Conservation (phyloP, 306 rosid genomes). For the Acacia acuminata region DNA sequence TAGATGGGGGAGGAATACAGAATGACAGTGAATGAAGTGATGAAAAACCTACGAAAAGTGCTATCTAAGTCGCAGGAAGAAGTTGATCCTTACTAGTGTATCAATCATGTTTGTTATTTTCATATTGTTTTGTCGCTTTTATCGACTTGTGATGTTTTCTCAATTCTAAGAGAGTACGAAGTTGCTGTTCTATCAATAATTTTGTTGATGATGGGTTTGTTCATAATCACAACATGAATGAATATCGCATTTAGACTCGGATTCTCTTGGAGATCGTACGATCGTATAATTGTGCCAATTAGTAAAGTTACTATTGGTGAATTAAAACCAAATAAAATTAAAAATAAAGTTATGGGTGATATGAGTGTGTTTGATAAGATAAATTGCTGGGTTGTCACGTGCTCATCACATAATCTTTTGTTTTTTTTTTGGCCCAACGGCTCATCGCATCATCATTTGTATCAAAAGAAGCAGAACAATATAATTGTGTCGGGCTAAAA, state of each 20-base stretch:
- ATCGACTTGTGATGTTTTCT: background rate
- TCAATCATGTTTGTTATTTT: background rate
- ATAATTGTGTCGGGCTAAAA: no score
- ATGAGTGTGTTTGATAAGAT: no score
- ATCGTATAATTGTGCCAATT: no score
- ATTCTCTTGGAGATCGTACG: background rate
- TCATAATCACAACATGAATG: no score
- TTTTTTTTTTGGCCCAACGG: no score
- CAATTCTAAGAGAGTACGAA: background rate
- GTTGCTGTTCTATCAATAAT: background rate
- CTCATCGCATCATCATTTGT: no score
- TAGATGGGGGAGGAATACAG: conserved; percentile 31
- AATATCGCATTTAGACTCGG: background rate
- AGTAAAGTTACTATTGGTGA: background rate
- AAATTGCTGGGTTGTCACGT: no score
- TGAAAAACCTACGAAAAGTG: conserved; percentile 24
- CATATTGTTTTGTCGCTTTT: background rate
- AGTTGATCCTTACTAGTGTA: conserved; percentile 51
- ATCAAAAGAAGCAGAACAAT: no score
- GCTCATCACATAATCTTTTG: no score
- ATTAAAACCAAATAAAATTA: no score
- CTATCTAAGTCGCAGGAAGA: background rate
- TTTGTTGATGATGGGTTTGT: background rate
- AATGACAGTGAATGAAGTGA: conserved; percentile 30
- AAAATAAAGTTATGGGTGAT: no score